These are phyloP conservation scores for Alternaria arborescens DNA, from an alignment of 2,329 filamentous ascomycete species.

Conservation along the genomic window DNA sequence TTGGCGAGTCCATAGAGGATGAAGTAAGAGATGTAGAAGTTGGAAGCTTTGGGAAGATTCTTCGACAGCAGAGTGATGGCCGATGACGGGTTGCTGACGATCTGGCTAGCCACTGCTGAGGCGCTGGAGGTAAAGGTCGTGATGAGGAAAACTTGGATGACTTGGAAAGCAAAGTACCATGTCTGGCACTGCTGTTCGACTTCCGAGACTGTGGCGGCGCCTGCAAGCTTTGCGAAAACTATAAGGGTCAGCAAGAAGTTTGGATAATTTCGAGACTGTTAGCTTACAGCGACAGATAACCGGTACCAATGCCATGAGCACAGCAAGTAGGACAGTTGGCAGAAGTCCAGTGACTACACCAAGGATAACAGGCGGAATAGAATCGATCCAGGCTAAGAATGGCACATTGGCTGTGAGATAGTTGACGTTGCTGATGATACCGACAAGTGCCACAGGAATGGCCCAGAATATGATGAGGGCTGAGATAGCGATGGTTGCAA, in stretches of 20 bases:
- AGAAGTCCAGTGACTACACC: constrained; percentile 58
- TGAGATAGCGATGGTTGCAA: constrained; percentile 50
- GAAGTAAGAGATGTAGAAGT: constrained; percentile 96
- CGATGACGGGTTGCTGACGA: constrained; percentile 68
- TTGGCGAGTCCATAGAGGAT: constrained; percentile 76
- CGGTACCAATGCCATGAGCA: constrained; percentile 56
- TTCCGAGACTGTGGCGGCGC: constrained; percentile 52
- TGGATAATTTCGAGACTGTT: too few relatives aligned
- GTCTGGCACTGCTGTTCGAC: constrained; percentile 83
- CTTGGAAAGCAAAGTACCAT: constrained; percentile 89
- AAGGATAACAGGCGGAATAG: constrained; percentile 51
- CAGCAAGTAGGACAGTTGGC: constrained; percentile 54
- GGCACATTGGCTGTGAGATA: constrained; percentile 48
- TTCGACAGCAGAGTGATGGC: constrained; percentile 72
- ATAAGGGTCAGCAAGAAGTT: neutral
- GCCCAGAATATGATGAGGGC: constrained; percentile 57
- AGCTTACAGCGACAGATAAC: constrained; percentile 47
- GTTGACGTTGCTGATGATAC: constrained; percentile 55
- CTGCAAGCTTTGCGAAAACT: constrained; percentile 48
- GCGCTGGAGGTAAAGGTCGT: constrained; percentile 84
- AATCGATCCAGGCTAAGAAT: constrained; percentile 55
- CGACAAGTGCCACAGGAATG: constrained; percentile 55
- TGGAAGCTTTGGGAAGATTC: constrained; percentile 84
- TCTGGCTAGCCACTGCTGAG: constrained; percentile 63
- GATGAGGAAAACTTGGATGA: constrained; percentile 91